These are phyloP conservation scores for Marchantia paleacea DNA, from an alignment of 225 moss, liverwort and hornwort genomes.

Conservation along the genomic window DNA sequence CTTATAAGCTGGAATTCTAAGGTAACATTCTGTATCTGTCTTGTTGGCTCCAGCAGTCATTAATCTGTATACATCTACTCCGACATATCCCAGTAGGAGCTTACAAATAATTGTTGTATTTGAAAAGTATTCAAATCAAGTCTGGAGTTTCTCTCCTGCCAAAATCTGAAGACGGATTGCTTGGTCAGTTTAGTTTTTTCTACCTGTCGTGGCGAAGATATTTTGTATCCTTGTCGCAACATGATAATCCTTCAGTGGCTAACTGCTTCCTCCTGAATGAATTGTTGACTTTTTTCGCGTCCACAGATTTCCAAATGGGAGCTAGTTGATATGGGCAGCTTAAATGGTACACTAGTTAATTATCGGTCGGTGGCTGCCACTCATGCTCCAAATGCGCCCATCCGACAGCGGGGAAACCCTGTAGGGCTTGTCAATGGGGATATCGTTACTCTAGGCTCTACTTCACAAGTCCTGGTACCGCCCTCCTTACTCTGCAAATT, in stretches of 20 bases:
- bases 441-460: conserved; percentile 73
- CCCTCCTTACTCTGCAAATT: not conserved
- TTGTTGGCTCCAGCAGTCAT: too few relatives aligned
- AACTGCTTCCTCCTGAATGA: not conserved
- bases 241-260: not conserved
- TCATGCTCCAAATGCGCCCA: conserved; percentile 53
- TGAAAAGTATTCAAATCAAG: too few relatives aligned
- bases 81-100: too few relatives aligned
- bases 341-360: conserved; percentile 91
- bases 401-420: conserved; percentile 70
- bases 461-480: conserved; percentile 74
- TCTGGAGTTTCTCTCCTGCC: too few relatives aligned
- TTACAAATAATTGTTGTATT: too few relatives aligned
- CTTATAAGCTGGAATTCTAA: conserved; percentile 82
- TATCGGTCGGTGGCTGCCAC: conserved; percentile 62
- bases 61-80: too few relatives aligned
- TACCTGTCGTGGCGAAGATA: not conserved
- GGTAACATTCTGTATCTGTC: conserved; percentile 33
- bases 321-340: conserved; percentile 89
- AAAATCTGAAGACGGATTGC: not conserved
- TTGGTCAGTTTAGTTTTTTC: not conserved
- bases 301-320: conserved; percentile 83
- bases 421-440: conserved; percentile 76
- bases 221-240: not conserved
- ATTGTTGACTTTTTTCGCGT: not conserved